Base-by-base conservation (phyloP, 2,329 filamentous ascomycete genomes). In the Sporothrix brasiliensis region DNA sequence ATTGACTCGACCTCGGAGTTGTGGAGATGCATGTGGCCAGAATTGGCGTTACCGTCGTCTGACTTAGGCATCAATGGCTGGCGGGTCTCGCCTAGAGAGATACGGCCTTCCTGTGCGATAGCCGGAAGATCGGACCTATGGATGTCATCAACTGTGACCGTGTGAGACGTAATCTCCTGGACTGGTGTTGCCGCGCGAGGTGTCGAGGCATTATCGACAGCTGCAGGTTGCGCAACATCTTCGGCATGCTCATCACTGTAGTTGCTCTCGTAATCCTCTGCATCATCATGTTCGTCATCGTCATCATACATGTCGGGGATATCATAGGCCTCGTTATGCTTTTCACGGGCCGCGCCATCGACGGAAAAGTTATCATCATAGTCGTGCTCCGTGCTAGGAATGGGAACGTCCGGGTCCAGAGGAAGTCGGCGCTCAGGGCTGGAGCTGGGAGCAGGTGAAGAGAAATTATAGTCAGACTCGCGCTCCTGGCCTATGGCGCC, bases 341-440 rank as follows among this genome's bases (percentile, higher is more conserved):
- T 79, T 49, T 88, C 86, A 54, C 88, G 78, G 52, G 88, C 82
- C 1, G 86, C 87, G 74, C 89, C 89, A n/a, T 69, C 58, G 16
- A 24, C 49, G 5, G 69, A 68, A n/a, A 68, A 13, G 34, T 66
- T 68, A 34, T 73, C 71, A 4, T 66, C 61, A 39, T 74, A 73
- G 14, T 74, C 73, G 19, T 67, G 70, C 79, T 97, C 94, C 16
- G 93, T 90, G 49, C 92, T 96, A 24, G 92, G 94, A 75, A 97
- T 92, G 0, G 94, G 92, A 53, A 95, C 87, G 78, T 98, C 94
- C 7, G 94, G 94, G 77, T 98, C 93, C 72, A 93, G 85, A 44
- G 88, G 81, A 65, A 87, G 82, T 71, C 81, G 84, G n/a, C 82
- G 85, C 72, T 87, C 84, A 14, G 87, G 85, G 74, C 81, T 88